Evolutionary conservation across 352 stramenopile species (phyloP), one percentile per base, ranked within the genome.

Genomic region (Globisporangium polare): DNA sequence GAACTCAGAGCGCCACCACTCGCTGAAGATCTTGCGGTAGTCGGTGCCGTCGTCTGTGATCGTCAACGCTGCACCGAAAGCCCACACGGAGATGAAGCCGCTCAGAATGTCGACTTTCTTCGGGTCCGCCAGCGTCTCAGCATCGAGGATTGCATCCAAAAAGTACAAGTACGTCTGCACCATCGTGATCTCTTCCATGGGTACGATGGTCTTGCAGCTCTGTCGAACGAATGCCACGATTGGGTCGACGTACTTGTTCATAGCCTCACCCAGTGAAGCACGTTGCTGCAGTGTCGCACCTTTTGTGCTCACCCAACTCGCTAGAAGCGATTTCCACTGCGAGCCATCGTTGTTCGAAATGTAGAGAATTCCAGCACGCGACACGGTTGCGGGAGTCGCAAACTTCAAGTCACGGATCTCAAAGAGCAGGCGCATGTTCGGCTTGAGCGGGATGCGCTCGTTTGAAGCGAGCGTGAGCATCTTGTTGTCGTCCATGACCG

Each of bases 341-440:
- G 92, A 95, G 1, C 82, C 95, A 52, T 95, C 90, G 45, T 94
- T 82, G 46, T 86, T 94, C 3, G 89, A 97, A 37, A 98, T 95
- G 64, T 97, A 98, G 12, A 99, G 66, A 39, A 99, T 98, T n/a
- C 94, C 95, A 1, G 96, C 95, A 17, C 96, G 89, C 5, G 86
- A 97, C 6, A 98, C 95, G 0, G 96, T 98, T 12, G 96, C 94
- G 5, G 96, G 96, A 5, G 95, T 98, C 13, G 94, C 95, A 64
- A 96, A 97, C 62, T 89, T 88, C 13, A 99, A 76, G 74, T 98
- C 91, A 18, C 91, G 83, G 65, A 99, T 98, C 77, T 99, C 96
- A 71, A 99, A 99, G 9, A 99, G 78, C 47, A 99, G 73, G 17
- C 94, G 81, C 94, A 98, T 98, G 65, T 97, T 89, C 0, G 84